phyloP scores from a whole-genome alignment of 1,284 basidiomycete species.

The Thelephora terrestris region DNA sequence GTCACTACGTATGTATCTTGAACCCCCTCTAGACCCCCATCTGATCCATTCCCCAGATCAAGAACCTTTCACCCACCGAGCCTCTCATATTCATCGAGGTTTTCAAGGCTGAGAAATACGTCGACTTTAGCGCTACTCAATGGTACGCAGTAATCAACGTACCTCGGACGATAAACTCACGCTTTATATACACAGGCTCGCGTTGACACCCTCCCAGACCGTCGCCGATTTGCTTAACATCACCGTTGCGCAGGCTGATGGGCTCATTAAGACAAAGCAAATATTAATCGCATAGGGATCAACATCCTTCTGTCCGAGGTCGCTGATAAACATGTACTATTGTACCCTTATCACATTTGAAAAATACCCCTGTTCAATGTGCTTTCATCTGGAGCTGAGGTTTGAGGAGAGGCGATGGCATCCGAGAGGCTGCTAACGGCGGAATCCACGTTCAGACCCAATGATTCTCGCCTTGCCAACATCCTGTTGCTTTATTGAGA shows the following conservation, averaged over 20 bases:
- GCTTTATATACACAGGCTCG: constrained; percentile 17
- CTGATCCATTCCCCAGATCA: constrained; percentile 5
- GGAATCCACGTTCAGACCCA: too few relatives aligned
- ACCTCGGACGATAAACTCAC: constrained; percentile 11
- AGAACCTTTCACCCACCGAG: constrained; percentile 20
- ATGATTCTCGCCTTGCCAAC: too few relatives aligned
- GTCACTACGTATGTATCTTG: constrained; percentile 13
- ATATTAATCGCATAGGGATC: constrained; percentile 15
- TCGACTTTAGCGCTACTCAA: constrained; percentile 21
- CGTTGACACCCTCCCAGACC: constrained; percentile 23
- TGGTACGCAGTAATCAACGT: constrained; percentile 7
- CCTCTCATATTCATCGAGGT: constrained; percentile 20
- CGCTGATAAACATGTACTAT: too few relatives aligned
- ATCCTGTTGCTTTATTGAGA: too few relatives aligned
- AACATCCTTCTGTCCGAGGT: too few relatives aligned
- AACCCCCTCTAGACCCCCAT: background rate
- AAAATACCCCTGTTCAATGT: too few relatives aligned
- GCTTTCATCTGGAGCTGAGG: too few relatives aligned
- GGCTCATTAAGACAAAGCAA: constrained; percentile 20
- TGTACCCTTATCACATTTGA: too few relatives aligned
- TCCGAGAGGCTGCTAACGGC: too few relatives aligned
- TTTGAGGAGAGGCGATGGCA: too few relatives aligned
- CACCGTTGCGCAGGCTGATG: constrained; percentile 13
- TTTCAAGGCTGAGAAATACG: constrained; percentile 18
- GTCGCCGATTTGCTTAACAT: constrained; percentile 24